Evolutionary conservation across 2,329 filamentous ascomycete species (phyloP).

Genomic region (Chrysoporthe deuterocubensis): DNA sequence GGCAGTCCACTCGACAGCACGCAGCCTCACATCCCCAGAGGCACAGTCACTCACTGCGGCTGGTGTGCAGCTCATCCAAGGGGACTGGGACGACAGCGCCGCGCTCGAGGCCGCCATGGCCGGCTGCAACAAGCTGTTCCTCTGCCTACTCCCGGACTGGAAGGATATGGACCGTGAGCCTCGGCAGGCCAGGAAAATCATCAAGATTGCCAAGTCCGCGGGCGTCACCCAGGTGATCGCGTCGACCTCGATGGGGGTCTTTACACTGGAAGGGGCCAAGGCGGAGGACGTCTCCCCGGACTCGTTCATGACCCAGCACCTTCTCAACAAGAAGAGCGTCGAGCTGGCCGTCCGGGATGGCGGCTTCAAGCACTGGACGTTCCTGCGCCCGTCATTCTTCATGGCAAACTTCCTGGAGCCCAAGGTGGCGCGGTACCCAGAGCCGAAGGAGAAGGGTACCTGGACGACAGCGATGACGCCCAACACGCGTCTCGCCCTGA

Average conservation of each 20-base stretch:
- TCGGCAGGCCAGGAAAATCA: constrained; percentile 27
- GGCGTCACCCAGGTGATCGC: constrained; percentile 31
- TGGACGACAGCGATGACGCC: constrained; percentile 29
- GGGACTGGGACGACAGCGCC: constrained; percentile 31
- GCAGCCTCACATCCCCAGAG: constrained; percentile 23
- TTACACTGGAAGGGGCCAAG: not conserved
- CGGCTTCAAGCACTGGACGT: constrained; percentile 29
- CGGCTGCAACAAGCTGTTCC: constrained; percentile 32
- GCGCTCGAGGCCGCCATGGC: constrained; percentile 24
- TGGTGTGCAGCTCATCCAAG: constrained; percentile 30
- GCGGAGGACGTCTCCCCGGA: constrained; percentile 11
- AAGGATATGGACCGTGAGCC: constrained; percentile 6
- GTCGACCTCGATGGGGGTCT: constrained; percentile 20
- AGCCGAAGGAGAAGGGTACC: constrained; percentile 23
- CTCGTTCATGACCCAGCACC: constrained; percentile 2
- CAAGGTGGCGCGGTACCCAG: constrained; percentile 28
- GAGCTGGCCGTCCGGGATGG: constrained; percentile 1
- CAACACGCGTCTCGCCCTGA: constrained; percentile 22
- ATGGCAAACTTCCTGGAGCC: constrained; percentile 33
- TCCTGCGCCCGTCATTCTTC: constrained; percentile 11
- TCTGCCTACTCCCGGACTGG: constrained; percentile 27
- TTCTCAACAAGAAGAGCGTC: constrained; percentile 4
- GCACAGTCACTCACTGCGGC: constrained; percentile 23
- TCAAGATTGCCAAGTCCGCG: constrained; percentile 30
- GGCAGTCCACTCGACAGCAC: constrained; percentile 29